Percentiles rank a stretch among this genome's conserved stretches.
phyloP scores from a whole-genome alignment of 768 basidiomycete genomes.

The Paxillus ammoniavirescens region DNA sequence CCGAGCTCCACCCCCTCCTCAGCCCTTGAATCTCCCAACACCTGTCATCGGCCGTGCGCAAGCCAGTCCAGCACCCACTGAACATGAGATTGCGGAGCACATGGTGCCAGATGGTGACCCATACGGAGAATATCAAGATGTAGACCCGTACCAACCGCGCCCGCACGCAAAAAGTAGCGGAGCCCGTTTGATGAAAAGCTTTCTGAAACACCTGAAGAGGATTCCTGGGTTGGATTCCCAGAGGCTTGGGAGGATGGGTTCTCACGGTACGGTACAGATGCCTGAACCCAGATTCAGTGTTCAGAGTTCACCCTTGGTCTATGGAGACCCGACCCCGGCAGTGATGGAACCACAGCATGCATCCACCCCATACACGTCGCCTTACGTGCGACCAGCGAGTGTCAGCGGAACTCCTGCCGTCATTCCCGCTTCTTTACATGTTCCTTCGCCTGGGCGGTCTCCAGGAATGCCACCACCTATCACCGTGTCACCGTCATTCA shows the following conservation, averaged over 20 bases:
- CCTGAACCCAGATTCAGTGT: background rate
- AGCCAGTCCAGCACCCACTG: conserved; percentile 22
- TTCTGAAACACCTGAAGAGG: conserved; percentile 35
- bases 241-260: conserved; percentile 1
- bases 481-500: conserved; percentile 17
- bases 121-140: background rate
- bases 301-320: conserved; percentile 12
- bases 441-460: background rate
- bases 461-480: conserved; percentile 5
- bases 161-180: conserved; percentile 7
- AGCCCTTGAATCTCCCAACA: conserved; percentile 11
- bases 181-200: conserved; percentile 23
- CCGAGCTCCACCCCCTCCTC: conserved; percentile 7
- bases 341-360: conserved; percentile 20
- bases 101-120: conserved; percentile 24
- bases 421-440: conserved; percentile 1
- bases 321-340: conserved; percentile 11
- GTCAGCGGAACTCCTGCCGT: background rate
- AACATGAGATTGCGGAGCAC: conserved; percentile 25
- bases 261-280: conserved; percentile 1
- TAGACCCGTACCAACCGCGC: conserved; percentile 7
- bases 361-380: conserved; percentile 16
- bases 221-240: conserved; percentile 19
- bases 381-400: conserved; percentile 7
- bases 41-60: conserved; percentile 5